Percentiles rank a stretch among this genome's conserved stretches.
Conservation (phyloP, 495 filamentous ascomycete genomes). For the Lophiotrema nucula region DNA sequence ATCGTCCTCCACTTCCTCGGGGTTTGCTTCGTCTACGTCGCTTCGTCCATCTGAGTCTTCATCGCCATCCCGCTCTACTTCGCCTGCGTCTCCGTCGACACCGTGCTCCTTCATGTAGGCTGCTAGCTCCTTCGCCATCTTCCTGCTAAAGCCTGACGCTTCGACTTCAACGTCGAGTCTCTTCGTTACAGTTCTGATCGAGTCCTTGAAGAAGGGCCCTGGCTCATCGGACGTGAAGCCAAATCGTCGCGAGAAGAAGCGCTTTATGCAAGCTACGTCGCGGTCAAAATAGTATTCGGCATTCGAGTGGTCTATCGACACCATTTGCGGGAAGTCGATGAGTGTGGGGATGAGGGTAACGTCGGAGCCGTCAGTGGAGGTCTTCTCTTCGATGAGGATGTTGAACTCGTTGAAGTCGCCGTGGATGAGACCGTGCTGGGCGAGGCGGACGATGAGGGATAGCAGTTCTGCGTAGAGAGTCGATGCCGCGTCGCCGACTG, state of each 20-base stretch:
- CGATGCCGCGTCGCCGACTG: slow-evolving; percentile 69
- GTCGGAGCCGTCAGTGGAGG: not conserved
- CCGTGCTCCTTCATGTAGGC: slow-evolving; percentile 77
- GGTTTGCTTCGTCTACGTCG: not conserved
- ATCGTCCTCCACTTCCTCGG: not conserved
- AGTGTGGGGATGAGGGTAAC: slow-evolving; percentile 64
- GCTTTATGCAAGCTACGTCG: slow-evolving; percentile 90
- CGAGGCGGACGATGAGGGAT: slow-evolving; percentile 77
- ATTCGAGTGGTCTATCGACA: slow-evolving; percentile 90
- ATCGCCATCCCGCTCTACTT: slow-evolving; percentile 30
- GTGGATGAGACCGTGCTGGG: slow-evolving; percentile 88
- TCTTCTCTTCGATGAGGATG: slow-evolving; percentile 71
- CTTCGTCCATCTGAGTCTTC: slow-evolving; percentile 14
- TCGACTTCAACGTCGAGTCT: slow-evolving; percentile 75
- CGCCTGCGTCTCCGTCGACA: slow-evolving; percentile 56
- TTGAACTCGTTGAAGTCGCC: slow-evolving; percentile 99
- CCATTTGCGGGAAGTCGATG: slow-evolving; percentile 98
- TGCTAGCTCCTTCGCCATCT: slow-evolving; percentile 91
- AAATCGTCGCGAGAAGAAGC: slow-evolving; percentile 86
- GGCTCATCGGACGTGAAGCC: slow-evolving; percentile 77
- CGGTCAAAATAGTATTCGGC: slow-evolving; percentile 95
- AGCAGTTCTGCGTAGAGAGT: slow-evolving; percentile 85
- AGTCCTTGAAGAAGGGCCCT: slow-evolving; percentile 81
- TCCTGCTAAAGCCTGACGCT: slow-evolving; percentile 91
- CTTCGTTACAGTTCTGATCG: slow-evolving; percentile 68